Evolutionary conservation across 352 stramenopile genomes (phyloP).

Genomic region (Phytophthora ramorum): DNA sequence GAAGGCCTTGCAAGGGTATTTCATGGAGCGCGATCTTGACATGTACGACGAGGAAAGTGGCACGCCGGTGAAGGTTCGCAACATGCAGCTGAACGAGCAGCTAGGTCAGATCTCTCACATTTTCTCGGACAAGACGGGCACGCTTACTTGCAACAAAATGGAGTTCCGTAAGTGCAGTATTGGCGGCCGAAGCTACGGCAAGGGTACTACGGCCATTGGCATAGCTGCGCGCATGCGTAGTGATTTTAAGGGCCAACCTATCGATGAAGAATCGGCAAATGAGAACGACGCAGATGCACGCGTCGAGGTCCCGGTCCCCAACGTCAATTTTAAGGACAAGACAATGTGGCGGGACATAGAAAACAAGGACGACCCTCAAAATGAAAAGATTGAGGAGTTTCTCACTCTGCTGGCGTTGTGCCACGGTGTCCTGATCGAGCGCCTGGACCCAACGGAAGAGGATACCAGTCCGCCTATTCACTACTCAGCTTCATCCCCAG

Average conservation of each 20-base stretch:
- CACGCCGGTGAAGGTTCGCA: constrained; percentile 77
- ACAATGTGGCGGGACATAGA: constrained; percentile 66
- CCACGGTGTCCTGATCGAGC: constrained; percentile 98
- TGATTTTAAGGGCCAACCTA: constrained; percentile 59
- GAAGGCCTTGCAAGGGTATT: constrained; percentile 89
- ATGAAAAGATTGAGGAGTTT: constrained; percentile 80
- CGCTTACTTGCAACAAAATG: constrained; percentile 91
- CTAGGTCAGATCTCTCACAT: constrained; percentile 96
- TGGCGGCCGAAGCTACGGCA: constrained; percentile 80
- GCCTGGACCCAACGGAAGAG: constrained; percentile 46
- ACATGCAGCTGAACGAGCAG: constrained; percentile 90
- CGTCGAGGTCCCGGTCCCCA: constrained; percentile 41
- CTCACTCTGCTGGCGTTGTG: constrained; percentile 90
- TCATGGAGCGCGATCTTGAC: constrained; percentile 86
- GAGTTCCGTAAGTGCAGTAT: constrained; percentile 92
- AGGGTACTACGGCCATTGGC: constrained; percentile 86
- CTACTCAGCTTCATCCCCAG: constrained; percentile 92
- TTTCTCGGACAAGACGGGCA: constrained; percentile 95
- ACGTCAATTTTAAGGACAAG: constrained; percentile 87
- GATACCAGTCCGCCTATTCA: constrained; percentile 36
- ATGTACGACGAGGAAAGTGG: constrained; percentile 87
- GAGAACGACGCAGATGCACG: constrained; percentile 46
- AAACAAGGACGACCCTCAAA: constrained; percentile 42
- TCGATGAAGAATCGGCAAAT: constrained; percentile 54
- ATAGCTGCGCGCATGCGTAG: constrained; percentile 69